These are phyloP conservation scores for Aspergillus jensenii DNA, from an alignment of 2,329 filamentous ascomycete species.

Conservation along the genomic window DNA sequence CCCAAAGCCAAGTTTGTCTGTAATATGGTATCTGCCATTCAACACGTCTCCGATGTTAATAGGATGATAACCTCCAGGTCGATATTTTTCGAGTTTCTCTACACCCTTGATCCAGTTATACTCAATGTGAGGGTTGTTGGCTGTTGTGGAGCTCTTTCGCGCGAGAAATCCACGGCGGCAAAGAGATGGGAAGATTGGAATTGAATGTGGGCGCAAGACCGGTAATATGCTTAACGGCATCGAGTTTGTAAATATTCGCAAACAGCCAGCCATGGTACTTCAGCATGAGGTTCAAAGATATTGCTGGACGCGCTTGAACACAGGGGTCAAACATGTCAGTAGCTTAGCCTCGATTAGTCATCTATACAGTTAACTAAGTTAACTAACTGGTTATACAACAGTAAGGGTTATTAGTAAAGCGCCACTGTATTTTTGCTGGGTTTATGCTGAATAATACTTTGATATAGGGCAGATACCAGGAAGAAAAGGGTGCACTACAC, in stretches of 20 bases:
- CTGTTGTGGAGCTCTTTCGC: conserved; percentile 4
- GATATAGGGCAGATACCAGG: no score
- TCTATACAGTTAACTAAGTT: no score
- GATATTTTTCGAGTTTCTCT: conserved; percentile 31
- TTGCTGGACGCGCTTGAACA: neutral
- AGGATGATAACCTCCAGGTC: conserved; percentile 36
- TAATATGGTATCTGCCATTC: conserved; percentile 36
- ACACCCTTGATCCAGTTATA: conserved; percentile 32
- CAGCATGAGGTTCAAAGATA: neutral
- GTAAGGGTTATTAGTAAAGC: no score
- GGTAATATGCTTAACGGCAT: neutral
- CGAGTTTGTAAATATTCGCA: neutral
- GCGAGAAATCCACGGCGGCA: neutral
- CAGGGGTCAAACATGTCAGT: no score
- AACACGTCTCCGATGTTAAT: conserved; percentile 34
- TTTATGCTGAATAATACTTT: no score
- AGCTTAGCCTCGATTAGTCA: no score
- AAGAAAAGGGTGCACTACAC: no score
- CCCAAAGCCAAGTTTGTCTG: conserved; percentile 45
- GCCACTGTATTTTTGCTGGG: no score
- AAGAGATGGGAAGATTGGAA: neutral
- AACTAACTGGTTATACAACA: no score
- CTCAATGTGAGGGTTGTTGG: conserved; percentile 11
- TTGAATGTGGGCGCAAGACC: neutral
- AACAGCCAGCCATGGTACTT: neutral